A percentile compares a stretch with the other conserved stretches of the same genome.
These are phyloP conservation scores for Neurospora sp. DNA, from an alignment of 495 filamentous ascomycete species.

Conservation along the genomic window DNA sequence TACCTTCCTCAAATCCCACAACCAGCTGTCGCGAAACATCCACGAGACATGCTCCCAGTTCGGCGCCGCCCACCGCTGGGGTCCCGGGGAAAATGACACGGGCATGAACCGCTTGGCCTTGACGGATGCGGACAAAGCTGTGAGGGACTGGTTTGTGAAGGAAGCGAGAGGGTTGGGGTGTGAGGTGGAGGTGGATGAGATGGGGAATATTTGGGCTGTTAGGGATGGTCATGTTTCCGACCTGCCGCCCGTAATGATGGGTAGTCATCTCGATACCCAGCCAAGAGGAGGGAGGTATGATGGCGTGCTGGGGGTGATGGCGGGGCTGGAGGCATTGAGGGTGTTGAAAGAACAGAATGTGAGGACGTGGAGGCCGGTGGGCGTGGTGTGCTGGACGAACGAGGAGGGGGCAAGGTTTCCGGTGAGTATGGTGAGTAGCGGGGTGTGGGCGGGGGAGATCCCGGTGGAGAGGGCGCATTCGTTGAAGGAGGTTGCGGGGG, in stretches of 20 bases:
- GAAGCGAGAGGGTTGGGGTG: constrained; percentile 56
- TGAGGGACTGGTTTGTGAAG: constrained; percentile 65
- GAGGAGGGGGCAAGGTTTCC: constrained; percentile 78
- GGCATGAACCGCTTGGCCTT: constrained; percentile 48
- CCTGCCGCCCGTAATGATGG: constrained; percentile 53
- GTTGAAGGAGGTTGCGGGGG: constrained; percentile 43
- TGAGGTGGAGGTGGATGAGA: constrained; percentile 31
- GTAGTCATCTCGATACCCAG: constrained; percentile 66
- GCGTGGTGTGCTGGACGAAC: constrained; percentile 76
- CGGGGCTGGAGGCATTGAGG: constrained; percentile 61
- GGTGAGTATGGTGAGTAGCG: constrained; percentile 63
- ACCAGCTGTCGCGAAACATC: constrained; percentile 49
- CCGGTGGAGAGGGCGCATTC: constrained; percentile 47
- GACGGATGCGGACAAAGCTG: constrained; percentile 58
- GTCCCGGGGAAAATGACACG: constrained; percentile 28
- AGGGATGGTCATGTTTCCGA: constrained; percentile 40
- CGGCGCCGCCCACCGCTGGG: constrained; percentile 8
- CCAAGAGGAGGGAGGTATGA: constrained; percentile 68
- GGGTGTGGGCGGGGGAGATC: constrained; percentile 65
- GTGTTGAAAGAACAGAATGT: constrained; percentile 56
- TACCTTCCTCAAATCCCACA: constrained; percentile 40
- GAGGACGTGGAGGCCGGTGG: constrained; percentile 61
- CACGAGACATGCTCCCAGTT: constrained; percentile 53
- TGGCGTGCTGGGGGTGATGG: constrained; percentile 63
- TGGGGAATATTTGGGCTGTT: constrained; percentile 67